Base-by-base conservation (phyloP, 1,284 basidiomycete genomes). In the Puccinia coronata region DNA sequence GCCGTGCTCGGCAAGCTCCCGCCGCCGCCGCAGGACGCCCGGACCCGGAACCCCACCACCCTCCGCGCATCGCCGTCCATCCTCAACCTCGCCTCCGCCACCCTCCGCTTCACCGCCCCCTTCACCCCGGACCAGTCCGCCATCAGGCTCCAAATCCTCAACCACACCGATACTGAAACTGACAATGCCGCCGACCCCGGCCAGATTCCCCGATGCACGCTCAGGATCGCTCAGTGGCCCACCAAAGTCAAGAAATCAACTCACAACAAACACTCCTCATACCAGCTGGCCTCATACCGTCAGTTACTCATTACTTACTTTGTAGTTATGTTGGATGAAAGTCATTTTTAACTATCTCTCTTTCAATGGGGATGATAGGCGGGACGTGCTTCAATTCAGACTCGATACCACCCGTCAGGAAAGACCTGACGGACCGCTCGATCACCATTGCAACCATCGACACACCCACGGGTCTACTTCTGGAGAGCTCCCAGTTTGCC, bases 361-460 rank as follows among this genome's bases (percentile, higher is more conserved):
- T 67, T 36, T 31, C n/a, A 31, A 25, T 39, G 0, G n/a, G 47
- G 20, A 34, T 12, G 34, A 59, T 20, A 74, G 72, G 74, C 51
- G 74, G 74, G 36, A 76, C 28, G 8, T 76, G 59, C 28, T 61
- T 76, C 20, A 59, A 76, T 49, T 36, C 53, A 63, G 23, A 55
- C 57, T 76, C 74, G 49, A 76, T 76, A 31, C 74, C 74, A 39
- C n/a, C 55, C 0, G 36, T 63, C 23, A 57, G 39, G 18, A 41
- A 65, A 12, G 39, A 61, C 23, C 25, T 76, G 9, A 25, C 41
- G 20, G 41, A 63, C 14, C 3, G 57, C 6, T 61, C 41, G 23
- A 49, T 76, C 20, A 47, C 53, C 23, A 63, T 76, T 20, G 74
- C 57, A 25, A 23, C 18, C 16, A 76, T 76, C 28, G 39, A 59